phyloP scores from a whole-genome alignment of 106 monocot species.

The Platanthera zijinensis region DNA sequence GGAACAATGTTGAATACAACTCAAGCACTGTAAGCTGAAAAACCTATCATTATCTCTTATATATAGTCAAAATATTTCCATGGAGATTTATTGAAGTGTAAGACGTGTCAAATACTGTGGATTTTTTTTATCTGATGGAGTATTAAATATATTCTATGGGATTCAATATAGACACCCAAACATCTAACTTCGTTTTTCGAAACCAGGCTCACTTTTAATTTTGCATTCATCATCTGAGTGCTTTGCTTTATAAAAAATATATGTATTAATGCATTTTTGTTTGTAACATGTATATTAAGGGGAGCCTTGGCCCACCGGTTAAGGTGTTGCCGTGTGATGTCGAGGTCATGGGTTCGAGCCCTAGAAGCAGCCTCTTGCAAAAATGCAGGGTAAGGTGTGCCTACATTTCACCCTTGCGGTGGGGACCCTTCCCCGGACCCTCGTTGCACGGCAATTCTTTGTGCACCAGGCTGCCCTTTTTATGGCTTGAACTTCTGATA shows the following conservation, averaged over 20 bases:
- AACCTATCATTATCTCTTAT: conserved; percentile 3
- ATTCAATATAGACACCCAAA: background rate
- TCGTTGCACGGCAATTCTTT: too few relatives aligned
- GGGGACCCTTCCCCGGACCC: too few relatives aligned
- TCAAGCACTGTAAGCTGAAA: conserved; percentile 71
- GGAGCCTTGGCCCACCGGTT: background rate
- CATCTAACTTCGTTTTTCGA: background rate
- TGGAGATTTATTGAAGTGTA: background rate
- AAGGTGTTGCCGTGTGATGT: too few relatives aligned
- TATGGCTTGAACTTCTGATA: background rate
- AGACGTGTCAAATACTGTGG: background rate
- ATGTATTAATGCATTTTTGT: background rate
- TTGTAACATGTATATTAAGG: background rate
- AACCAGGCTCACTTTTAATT: too few relatives aligned
- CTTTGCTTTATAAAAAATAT: background rate
- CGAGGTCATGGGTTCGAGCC: too few relatives aligned
- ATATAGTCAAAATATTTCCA: background rate
- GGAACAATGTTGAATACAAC: conserved; percentile 83
- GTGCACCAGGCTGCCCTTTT: background rate
- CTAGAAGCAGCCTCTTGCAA: too few relatives aligned
- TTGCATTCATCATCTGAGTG: background rate
- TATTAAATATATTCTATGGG: background rate
- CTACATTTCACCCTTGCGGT: too few relatives aligned
- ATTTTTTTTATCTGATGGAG: background rate
- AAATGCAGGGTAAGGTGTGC: too few relatives aligned